Evolutionary conservation across 768 basidiomycete genomes (phyloP), one percentile per base, ranked within the genome.

Genomic region (Amanita thiersii): DNA sequence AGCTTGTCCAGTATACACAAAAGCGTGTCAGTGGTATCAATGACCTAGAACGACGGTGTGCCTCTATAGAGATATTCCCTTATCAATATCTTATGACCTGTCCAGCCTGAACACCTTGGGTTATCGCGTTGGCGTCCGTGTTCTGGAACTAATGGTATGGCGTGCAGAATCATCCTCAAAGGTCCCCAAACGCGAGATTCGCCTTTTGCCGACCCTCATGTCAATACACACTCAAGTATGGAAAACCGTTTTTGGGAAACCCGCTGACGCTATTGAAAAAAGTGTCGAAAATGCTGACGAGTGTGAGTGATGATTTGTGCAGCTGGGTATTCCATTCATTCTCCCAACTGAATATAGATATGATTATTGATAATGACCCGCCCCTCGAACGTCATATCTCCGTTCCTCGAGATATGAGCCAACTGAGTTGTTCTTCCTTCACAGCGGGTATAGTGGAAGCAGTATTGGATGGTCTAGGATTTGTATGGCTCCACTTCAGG

Each of bases 341-440:
- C 35, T 38, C n/a, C 33, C 28, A 42, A 30, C 26, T 30, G 40
- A 28, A 42, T 24, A 29, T 50, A 94, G 91, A 97, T 62, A 98
- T 98, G 96, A 86, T 99, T 49, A 86, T 94, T 46, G 86, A 97
- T 70, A 97, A 99, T 59, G 87, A 93, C 56, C 93, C 96, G 8
- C 76, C 83, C 15, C 71, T 97, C 49, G 93, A 96, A 48, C 80
- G 89, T 45, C 73, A 89, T 50, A 89, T 99, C 47, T 90, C 91
- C 21, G 86, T 98, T 10, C 96, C 96, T 15, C 79, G 79, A 52
- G 96, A 99, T 56, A 81, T 99, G 78, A 87, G 81, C 53, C 81
- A 86, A 53, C 72, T 99, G 28, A 93, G 86, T 52, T 97, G 92
- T 56, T 96, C 91, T n/a, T 97, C 96, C 2, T 86, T 94, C 56